These are phyloP conservation scores for Penicillium paxilli DNA, from an alignment of 495 filamentous ascomycete genomes.

Conservation along the genomic window DNA sequence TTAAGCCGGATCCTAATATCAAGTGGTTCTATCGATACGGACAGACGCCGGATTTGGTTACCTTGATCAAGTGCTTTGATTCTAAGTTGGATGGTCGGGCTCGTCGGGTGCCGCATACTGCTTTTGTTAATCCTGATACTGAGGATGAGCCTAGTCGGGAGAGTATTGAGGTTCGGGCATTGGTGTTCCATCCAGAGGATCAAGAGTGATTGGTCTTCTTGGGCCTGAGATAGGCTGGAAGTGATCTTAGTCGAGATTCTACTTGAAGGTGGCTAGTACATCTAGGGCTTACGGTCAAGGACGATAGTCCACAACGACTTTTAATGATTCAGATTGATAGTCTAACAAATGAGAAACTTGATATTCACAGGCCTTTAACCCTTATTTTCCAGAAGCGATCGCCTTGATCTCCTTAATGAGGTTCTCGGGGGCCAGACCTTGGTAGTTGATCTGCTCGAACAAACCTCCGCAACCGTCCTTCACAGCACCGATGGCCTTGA, in stretches of 20 bases:
- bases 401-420: constrained; percentile 30
- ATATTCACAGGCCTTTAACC: not conserved
- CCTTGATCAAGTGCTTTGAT: constrained; percentile 73
- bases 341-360: not conserved
- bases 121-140: constrained; percentile 57
- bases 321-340: not conserved
- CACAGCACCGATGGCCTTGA: constrained; percentile 32
- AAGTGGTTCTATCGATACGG: constrained; percentile 54
- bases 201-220: constrained; percentile 26
- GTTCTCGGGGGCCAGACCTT: constrained; percentile 37
- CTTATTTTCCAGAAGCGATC: constrained; percentile 25
- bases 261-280: too few relatives aligned
- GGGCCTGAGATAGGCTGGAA: not conserved
- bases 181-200: constrained; percentile 57
- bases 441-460: constrained; percentile 38
- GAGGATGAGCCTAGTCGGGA: constrained; percentile 51
- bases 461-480: constrained; percentile 41
- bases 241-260: too few relatives aligned
- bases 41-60: constrained; percentile 59
- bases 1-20: constrained; percentile 39
- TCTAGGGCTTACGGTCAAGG: too few relatives aligned
- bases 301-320: not conserved
- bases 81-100: constrained; percentile 57
- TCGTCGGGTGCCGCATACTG: constrained; percentile 59
- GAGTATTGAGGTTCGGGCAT: constrained; percentile 64